Evolutionary conservation across 139 green algal genomes (phyloP).

Genomic region (Chlamydomonas applanata): DNA sequence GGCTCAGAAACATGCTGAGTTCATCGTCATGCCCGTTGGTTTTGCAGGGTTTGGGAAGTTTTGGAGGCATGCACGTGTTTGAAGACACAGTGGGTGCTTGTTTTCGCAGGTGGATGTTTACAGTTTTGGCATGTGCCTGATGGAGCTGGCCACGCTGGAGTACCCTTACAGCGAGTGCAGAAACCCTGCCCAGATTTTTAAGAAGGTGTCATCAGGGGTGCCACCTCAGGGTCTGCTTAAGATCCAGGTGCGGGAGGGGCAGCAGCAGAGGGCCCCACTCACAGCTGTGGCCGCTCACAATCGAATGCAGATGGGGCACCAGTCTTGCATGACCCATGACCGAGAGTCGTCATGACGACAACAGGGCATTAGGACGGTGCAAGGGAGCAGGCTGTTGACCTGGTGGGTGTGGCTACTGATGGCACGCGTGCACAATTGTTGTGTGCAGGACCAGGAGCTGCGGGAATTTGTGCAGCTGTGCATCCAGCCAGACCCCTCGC

Average conservation of each 20-base stretch:
- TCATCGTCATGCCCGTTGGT: too few species aligned
- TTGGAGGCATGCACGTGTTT: too few species aligned
- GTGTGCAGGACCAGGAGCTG: constrained; percentile 71
- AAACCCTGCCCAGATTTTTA: constrained; percentile 46
- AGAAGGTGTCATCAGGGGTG: constrained; percentile 25
- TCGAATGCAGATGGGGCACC: too few species aligned
- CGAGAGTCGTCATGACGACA: too few species aligned
- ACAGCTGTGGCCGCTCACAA: too few species aligned
- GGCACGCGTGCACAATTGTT: too few species aligned
- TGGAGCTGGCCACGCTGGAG: constrained; percentile 95
- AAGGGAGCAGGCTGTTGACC: too few species aligned
- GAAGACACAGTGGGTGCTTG: neutral
- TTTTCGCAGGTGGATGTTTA: constrained; percentile 74
- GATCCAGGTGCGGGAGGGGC: neutral
- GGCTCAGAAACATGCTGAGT: neutral
- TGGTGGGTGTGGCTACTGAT: too few species aligned
- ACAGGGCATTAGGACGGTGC: too few species aligned
- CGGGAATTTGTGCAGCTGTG: constrained; percentile 83
- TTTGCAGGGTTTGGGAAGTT: too few species aligned
- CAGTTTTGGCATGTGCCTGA: constrained; percentile 93
- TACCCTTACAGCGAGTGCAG: constrained; percentile 94
- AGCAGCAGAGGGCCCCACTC: too few species aligned
- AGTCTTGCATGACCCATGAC: too few species aligned
- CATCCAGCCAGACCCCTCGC: constrained; percentile 55
- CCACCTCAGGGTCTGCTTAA: constrained; percentile 5